These are phyloP conservation scores for Anthoceros angustus DNA, from an alignment of 225 moss, liverwort and hornwort genomes.

Conservation along the genomic window DNA sequence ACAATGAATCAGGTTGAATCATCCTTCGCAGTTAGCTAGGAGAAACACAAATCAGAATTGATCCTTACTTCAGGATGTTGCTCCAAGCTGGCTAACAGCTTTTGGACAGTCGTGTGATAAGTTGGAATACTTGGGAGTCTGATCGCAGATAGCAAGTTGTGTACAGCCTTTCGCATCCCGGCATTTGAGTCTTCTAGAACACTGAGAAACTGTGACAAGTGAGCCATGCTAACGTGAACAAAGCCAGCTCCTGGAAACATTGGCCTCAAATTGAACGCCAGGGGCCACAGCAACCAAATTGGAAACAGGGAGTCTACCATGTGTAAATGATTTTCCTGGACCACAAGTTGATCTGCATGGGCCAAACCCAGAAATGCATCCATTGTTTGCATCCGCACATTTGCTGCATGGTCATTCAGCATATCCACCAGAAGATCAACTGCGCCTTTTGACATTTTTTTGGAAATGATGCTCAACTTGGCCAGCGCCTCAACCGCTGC, in stretches of 20 bases:
- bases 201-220: slow-evolving; percentile 53
- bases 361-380: slow-evolving; percentile 53
- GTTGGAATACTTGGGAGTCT: slow-evolving; percentile 52
- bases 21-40: neutral
- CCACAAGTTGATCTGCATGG: slow-evolving; percentile 45
- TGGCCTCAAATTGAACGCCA: neutral
- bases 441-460: slow-evolving; percentile 53
- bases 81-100: slow-evolving; percentile 61
- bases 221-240: neutral
- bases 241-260: neutral
- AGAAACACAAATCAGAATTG: neutral
- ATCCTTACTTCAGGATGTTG: slow-evolving; percentile 55
- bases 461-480: slow-evolving; percentile 43
- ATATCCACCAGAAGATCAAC: slow-evolving; percentile 76
- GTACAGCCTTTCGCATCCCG: slow-evolving; percentile 56
- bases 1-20: neutral
- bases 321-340: slow-evolving; percentile 73
- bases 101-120: slow-evolving; percentile 39
- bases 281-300: neutral
- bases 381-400: slow-evolving; percentile 60
- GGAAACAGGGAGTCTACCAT: slow-evolving; percentile 32
- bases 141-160: slow-evolving; percentile 48
- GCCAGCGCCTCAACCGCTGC: slow-evolving; percentile 64
- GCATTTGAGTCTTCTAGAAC: slow-evolving; percentile 50
- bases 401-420: slow-evolving; percentile 82